Evolutionary conservation across 805 yeast species (phyloP).

Genomic region (Metschnikowia vanudenii): DNA sequence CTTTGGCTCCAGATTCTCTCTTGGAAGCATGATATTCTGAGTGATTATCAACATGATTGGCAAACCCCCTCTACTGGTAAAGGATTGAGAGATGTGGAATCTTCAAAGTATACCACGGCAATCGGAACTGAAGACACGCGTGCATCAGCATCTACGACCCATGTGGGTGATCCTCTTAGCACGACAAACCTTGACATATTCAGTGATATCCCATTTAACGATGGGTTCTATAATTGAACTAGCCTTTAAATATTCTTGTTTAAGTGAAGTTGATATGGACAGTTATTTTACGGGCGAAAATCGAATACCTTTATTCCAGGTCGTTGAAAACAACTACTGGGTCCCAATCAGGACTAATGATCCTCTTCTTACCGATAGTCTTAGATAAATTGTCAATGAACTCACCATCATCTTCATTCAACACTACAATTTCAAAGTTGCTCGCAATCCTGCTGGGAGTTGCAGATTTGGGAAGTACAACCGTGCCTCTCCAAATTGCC

Average conservation of each 20-base stretch:
- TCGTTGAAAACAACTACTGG: conserved; percentile 31
- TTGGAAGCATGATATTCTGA: conserved; percentile 24
- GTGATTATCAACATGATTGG: conserved; percentile 4
- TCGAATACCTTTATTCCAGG: conserved; percentile 1
- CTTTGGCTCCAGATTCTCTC: conserved; percentile 37
- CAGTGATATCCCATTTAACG: conserved; percentile 26
- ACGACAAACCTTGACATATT: conserved; percentile 25
- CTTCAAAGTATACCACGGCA: neutral
- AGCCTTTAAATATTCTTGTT: too few species aligned
- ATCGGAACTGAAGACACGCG: neutral
- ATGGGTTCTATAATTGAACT: conserved; percentile 1
- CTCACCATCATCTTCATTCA: conserved; percentile 37
- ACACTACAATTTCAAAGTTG: conserved; percentile 34
- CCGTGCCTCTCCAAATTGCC: conserved; percentile 56
- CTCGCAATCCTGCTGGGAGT: conserved; percentile 29
- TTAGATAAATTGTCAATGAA: conserved; percentile 26
- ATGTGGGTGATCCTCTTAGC: neutral
- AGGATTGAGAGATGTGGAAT: neutral
- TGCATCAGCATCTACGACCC: neutral
- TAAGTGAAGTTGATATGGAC: neutral
- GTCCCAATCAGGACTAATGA: conserved; percentile 36
- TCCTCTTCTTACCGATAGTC: conserved; percentile 32
- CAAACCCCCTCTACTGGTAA: neutral
- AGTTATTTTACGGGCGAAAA: too few species aligned
- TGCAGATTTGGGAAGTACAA: conserved; percentile 43